These are phyloP conservation scores for Vitellaria paradoxa DNA, from an alignment of 179 eudicot species.

Conservation along the genomic window DNA sequence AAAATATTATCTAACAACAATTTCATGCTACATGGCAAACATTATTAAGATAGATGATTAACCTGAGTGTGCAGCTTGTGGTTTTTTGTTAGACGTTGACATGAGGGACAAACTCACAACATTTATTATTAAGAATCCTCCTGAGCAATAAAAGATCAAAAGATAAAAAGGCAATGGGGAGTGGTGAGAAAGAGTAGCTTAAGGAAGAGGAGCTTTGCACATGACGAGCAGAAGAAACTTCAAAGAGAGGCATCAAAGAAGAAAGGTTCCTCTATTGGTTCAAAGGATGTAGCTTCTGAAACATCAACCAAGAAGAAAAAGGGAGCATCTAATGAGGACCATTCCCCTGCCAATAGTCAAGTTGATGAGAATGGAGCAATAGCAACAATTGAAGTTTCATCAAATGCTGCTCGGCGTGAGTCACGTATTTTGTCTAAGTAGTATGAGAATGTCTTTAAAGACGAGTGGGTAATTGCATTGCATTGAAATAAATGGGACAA, in stretches of 20 bases:
- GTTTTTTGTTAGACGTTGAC: conserved; percentile 70
- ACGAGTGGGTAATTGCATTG: too few species aligned
- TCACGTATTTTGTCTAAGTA: too few species aligned
- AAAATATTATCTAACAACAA: too few species aligned
- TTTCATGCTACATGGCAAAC: too few species aligned
- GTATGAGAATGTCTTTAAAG: too few species aligned
- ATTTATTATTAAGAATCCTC: conserved; percentile 68
- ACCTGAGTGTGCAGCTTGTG: conserved; percentile 71
- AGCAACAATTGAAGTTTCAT: conserved; percentile 14
- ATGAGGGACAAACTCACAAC: conserved; percentile 76
- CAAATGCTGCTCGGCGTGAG: too few species aligned
- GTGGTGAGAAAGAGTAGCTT: conserved; percentile 65
- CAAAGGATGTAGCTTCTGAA: conserved; percentile 46
- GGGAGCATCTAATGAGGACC: conserved; percentile 60
- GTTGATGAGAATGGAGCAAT: conserved; percentile 34
- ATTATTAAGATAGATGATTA: conserved; percentile 66
- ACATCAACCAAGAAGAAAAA: conserved; percentile 52
- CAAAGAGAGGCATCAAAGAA: conserved; percentile 46
- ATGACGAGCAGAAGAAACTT: conserved; percentile 62
- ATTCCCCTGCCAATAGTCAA: conserved; percentile 51
- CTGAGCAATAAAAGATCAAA: conserved; percentile 59
- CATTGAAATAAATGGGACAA: too few species aligned
- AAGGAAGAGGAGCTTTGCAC: conserved; percentile 75
- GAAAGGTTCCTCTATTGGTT: conserved; percentile 30
- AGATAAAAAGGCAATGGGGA: conserved; percentile 69